phyloP scores from a whole-genome alignment of 2,329 filamentous ascomycete species.

The Venturia effusa region DNA sequence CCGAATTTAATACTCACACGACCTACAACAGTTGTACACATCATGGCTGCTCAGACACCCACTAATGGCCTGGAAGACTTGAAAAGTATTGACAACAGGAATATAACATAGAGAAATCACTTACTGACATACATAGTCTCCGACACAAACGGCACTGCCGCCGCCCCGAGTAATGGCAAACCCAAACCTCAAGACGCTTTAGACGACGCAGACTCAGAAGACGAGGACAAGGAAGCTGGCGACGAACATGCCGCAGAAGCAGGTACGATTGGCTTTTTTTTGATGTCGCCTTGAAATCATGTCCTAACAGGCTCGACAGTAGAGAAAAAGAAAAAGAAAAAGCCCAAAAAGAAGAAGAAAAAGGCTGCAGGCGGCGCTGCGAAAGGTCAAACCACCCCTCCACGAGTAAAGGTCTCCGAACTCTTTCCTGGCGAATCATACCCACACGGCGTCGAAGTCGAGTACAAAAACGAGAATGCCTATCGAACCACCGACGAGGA shows the following conservation, averaged over 20 bases:
- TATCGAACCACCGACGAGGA: constrained; percentile 76
- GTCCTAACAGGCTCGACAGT: constrained; percentile 13
- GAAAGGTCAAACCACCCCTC: constrained; percentile 66
- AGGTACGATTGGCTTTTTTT: constrained; percentile 15
- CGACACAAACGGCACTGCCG: constrained; percentile 22
- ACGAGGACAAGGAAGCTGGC: constrained; percentile 42
- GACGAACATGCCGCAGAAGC: constrained; percentile 27
- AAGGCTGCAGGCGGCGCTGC: constrained; percentile 35
- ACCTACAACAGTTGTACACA: not conserved
- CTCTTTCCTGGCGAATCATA: constrained; percentile 64
- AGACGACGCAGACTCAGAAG: constrained; percentile 43
- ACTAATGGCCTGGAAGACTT: constrained; percentile 26
- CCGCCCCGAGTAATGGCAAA: constrained; percentile 14
- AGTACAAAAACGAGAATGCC: constrained; percentile 66
- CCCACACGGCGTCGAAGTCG: constrained; percentile 66
- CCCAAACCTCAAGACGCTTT: constrained; percentile 29
- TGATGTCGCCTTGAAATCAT: constrained; percentile 13
- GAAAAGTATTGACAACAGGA: constrained; percentile 21
- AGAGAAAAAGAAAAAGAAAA: constrained; percentile 75
- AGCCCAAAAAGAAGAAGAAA: constrained; percentile 62
- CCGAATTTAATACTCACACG: not conserved
- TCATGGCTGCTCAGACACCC: constrained; percentile 16
- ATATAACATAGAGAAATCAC: not conserved
- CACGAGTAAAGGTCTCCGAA: constrained; percentile 60
- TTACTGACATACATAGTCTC: constrained; percentile 21